phyloP scores from a whole-genome alignment of 306 rosid genomes.

The Pyrus betulifolia region DNA sequence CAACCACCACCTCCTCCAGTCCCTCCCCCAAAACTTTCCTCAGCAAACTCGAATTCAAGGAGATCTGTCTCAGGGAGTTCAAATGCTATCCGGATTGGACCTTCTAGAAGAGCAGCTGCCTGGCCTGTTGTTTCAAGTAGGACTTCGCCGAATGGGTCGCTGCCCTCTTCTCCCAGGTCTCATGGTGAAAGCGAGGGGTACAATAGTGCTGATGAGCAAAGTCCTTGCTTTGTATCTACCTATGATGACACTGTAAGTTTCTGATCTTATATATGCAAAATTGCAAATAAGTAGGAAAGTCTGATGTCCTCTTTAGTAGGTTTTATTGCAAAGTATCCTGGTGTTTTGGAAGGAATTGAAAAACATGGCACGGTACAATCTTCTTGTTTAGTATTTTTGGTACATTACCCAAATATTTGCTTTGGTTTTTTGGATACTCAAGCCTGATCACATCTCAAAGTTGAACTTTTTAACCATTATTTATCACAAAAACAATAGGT shows the following conservation, averaged over 20 bases:
- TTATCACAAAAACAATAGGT: neutral
- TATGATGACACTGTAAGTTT: conserved; percentile 76
- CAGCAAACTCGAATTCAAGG: conserved; percentile 46
- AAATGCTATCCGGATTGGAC: conserved; percentile 42
- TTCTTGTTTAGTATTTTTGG: neutral
- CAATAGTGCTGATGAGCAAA: conserved; percentile 92
- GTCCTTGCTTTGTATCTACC: conserved; percentile 59
- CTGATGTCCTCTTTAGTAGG: neutral
- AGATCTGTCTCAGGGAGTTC: conserved; percentile 46
- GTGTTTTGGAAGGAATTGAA: neutral
- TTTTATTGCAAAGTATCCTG: neutral
- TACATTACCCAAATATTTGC: neutral
- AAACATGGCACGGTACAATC: neutral
- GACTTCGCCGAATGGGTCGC: conserved; percentile 71
- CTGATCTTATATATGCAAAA: neutral
- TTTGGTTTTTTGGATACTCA: neutral
- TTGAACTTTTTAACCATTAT: neutral
- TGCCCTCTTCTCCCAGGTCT: conserved; percentile 84
- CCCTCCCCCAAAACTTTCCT: conserved; percentile 70
- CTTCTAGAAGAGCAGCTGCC: conserved; percentile 53
- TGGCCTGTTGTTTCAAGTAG: conserved; percentile 74
- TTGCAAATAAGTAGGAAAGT: neutral
- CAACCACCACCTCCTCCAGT: conserved; percentile 91
- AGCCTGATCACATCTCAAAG: neutral
- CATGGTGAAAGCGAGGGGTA: conserved; percentile 92